Base-by-base conservation (phyloP, 768 basidiomycete species). In the Lactarius hatsudake region DNA sequence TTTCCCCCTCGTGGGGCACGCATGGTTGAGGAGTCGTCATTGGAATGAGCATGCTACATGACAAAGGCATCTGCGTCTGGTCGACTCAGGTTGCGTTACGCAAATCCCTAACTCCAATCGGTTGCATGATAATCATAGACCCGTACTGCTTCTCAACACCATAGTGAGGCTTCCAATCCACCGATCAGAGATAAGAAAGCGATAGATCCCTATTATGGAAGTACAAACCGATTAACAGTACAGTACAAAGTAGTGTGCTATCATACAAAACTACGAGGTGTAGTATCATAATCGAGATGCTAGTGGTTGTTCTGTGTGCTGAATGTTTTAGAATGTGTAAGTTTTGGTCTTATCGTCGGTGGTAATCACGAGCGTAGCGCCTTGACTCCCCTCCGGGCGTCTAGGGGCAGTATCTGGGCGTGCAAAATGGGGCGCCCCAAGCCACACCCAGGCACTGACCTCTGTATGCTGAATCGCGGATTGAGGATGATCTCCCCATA, bases 401-500 rank as follows among this genome's bases (percentile, higher is more conserved):
- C 59, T 13, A 59, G 10, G 10, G 66, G 59, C 13, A 61, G 26
- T 34, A 63, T 42, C 42, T 67, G 51, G 12, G 38, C 12, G 32
- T 59, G 66, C 17, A 64, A 26, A 34, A 68, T 56, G 13, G 62
- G 42, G 0, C 17, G 62, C 34, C 40, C 42, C 20, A 61, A 48
- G 5, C 43, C 28, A 42, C 59, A 53, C 26, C 45, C 26, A 17
- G 59, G 36, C 34, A 55, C n/a, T 6, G 66, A 20, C 66, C 28
- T 64, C 40, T 57, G 64, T 34, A 58, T 36, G 13, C 61, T 51
- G 43, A 71, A 71, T n/a, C 51, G 64, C 3, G 68, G 62, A 51
- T 69, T 71, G 30, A 69, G 54, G 15, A 71, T 38, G 28, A 71
- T 45, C 55, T 71, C 70, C 9, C 70, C 70, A 13, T 71, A 71